Conservation (phyloP, 2,329 filamentous ascomycete genomes). For the Clarireedia homoeocarpa region DNA sequence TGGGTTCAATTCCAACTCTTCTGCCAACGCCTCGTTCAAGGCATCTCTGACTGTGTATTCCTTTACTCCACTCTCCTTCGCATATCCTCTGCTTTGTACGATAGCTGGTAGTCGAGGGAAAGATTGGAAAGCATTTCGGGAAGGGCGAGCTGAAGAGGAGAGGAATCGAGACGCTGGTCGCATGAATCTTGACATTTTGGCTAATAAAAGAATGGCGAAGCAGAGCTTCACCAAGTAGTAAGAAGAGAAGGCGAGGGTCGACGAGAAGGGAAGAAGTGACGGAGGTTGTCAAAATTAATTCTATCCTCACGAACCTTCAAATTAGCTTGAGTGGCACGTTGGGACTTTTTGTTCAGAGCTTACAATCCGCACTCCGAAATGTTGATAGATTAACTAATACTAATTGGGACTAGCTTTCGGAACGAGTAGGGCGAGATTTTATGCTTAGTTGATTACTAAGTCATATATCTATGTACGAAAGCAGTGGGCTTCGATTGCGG, state of each 20-base stretch:
- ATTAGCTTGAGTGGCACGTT: slow-evolving; percentile 8
- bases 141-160: slow-evolving; percentile 41
- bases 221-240: slow-evolving; percentile 2
- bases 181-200: slow-evolving; percentile 46
- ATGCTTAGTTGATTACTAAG: not conserved
- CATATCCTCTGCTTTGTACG: slow-evolving; percentile 29
- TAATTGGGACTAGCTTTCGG: slow-evolving; percentile 2
- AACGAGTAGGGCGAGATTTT: slow-evolving; percentile 5
- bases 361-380: slow-evolving; percentile 8
- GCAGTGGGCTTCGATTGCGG: not conserved
- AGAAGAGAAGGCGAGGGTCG: not conserved
- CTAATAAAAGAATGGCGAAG: not conserved
- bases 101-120: slow-evolving; percentile 27
- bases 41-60: slow-evolving; percentile 97
- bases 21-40: slow-evolving; percentile 92
- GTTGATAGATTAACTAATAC: slow-evolving; percentile 9
- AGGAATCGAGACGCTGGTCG: slow-evolving; percentile 56
- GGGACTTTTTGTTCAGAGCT: slow-evolving; percentile 10
- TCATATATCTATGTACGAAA: not conserved
- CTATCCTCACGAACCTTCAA: slow-evolving; percentile 6
- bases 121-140: slow-evolving; percentile 45
- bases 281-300: not conserved
- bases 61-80: slow-evolving; percentile 52
- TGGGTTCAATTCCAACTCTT: slow-evolving; percentile 89
- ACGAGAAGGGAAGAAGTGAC: not conserved